Percentiles rank a stretch among this genome's conserved stretches.
Evolutionary conservation across 805 yeast species (phyloP).

Genomic region (Myxozyma nipponensis): DNA sequence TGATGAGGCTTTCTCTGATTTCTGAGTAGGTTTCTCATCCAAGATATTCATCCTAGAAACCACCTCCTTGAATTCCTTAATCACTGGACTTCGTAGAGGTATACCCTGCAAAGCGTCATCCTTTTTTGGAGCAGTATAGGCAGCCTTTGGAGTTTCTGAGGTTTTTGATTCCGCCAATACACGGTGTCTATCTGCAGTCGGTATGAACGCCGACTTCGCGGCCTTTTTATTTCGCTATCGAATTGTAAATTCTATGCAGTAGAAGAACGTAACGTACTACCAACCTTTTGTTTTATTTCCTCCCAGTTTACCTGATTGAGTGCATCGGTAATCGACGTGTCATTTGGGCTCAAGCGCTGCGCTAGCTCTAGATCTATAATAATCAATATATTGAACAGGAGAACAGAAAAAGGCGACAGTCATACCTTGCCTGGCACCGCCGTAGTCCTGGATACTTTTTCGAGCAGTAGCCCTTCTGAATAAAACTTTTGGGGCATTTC

Average conservation of each 20-base stretch:
- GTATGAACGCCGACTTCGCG: not conserved
- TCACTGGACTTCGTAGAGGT: too few relatives aligned
- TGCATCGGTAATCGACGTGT: slow-evolving; percentile 11
- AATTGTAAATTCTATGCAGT: too few relatives aligned
- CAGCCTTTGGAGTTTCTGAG: not conserved
- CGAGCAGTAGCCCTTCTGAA: slow-evolving; percentile 17
- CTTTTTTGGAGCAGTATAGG: too few relatives aligned
- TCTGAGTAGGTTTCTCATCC: too few relatives aligned
- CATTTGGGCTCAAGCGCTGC: slow-evolving; percentile 13
- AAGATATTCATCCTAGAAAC: too few relatives aligned
- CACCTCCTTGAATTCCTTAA: too few relatives aligned
- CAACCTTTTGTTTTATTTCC: slow-evolving; percentile 9
- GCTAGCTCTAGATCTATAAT: slow-evolving; percentile 16
- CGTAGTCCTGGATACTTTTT: slow-evolving; percentile 3
- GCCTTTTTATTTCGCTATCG: too few relatives aligned
- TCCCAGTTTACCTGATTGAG: slow-evolving; percentile 16
- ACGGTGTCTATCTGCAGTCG: too few relatives aligned
- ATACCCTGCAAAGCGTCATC: too few relatives aligned
- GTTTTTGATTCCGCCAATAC: too few relatives aligned
- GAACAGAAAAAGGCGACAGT: not conserved
- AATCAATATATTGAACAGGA: not conserved
- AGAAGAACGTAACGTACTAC: too few relatives aligned
- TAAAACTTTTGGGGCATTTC: slow-evolving; percentile 8
- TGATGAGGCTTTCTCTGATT: too few relatives aligned
- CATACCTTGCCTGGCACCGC: slow-evolving; percentile 10